Evolutionary conservation across 2,329 filamentous ascomycete species (phyloP), one percentile per base, ranked within the genome.

Genomic region (Hirsutella minnesotensis): DNA sequence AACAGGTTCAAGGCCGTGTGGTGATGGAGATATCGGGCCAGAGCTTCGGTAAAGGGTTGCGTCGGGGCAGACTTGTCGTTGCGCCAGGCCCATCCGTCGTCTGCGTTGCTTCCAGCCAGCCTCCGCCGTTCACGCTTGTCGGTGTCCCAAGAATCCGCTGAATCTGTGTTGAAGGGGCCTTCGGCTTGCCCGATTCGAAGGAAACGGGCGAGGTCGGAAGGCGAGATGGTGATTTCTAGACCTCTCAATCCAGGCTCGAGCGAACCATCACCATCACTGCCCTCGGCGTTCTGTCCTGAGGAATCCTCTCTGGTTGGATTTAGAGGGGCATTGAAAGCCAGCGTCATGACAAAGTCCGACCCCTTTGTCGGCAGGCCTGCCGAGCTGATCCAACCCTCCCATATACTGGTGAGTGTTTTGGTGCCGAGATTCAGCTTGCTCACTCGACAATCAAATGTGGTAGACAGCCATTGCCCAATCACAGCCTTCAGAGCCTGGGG

Each of bases 381-480:
- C 0, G 61, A 56, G 2, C 57, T 52, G 24, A 73, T 60, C 74
- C 74, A 78, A 13, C 59, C 53, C 47, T 78, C 75, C 68, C 70
- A 73, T 5, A 65, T 59, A 4, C 54, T 52, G 1, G 75, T 57
- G 0, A 79, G 60, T 2, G 69, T 73, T 37, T 62, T 63, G 7
- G 72, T 75, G 5, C 70, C 69, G 2, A 79, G 54, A 1, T 61
- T 61, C 35, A 78, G 56, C 4, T 69, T 60, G 42, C 63, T 69
- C 37, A 77, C 66, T 22, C 72, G 73, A 47, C 72, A 77, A 57
- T 79, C 75, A 47, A 79, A 78, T 0, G 67, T 68, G 35, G 57
- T 65, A 3, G 66, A 62, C 10, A 79, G 57, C 54, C 77, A 79
- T 19, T 69, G 65, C n/a, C 63, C 46, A 1, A 79, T 49, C 18